phyloP scores from a whole-genome alignment of 768 basidiomycete genomes.

The Dacryopinax spathularia region DNA sequence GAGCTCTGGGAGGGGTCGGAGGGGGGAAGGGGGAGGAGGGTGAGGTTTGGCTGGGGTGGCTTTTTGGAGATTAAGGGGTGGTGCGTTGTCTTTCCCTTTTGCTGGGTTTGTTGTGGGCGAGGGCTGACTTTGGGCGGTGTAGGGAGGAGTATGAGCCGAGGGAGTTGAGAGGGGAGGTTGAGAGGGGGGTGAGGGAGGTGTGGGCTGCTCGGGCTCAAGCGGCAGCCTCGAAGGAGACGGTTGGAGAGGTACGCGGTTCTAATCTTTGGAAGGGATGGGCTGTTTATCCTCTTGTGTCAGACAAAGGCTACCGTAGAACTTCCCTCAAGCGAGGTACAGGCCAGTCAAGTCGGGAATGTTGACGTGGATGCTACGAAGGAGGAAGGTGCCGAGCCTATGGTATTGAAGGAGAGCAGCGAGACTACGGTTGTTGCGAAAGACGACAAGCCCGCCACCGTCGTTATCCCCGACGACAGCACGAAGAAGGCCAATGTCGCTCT shows the following conservation, averaged over 20 bases:
- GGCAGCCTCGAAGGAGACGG: neutral
- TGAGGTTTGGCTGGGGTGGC: neutral
- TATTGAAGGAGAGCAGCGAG: neutral
- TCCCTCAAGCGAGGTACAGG: no score
- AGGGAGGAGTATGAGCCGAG: neutral
- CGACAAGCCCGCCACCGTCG: no score
- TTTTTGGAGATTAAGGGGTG: neutral
- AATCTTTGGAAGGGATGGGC: no score
- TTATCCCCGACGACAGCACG: no score
- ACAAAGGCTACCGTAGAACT: no score
- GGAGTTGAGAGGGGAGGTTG: neutral
- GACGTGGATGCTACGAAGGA: neutral
- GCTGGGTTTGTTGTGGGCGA: neutral
- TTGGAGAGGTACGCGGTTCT: no score
- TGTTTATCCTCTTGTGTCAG: no score
- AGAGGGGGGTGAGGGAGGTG: neutral
- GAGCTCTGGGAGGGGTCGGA: neutral
- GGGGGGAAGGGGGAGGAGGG: neutral
- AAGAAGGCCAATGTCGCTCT: no score
- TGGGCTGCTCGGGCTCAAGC: neutral
- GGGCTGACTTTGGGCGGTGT: neutral
- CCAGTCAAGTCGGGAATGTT: no score
- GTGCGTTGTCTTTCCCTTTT: neutral
- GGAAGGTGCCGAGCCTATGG: neutral
- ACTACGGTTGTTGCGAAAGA: no score